Conservation (phyloP, 75 land plant species). For the Chamaecyparis obtusa region DNA sequence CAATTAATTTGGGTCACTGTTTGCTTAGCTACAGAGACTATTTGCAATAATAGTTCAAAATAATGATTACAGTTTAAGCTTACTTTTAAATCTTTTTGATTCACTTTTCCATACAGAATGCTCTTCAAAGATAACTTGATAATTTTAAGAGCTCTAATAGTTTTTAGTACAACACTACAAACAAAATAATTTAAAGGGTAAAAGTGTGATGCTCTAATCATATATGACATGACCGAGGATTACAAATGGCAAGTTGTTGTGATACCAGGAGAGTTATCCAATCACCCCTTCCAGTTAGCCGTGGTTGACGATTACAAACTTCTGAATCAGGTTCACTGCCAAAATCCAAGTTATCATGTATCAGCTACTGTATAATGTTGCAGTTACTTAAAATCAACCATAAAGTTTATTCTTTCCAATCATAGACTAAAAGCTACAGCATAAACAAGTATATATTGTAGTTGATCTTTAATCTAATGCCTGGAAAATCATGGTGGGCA, state of each 20-base stretch:
- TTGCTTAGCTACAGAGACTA: too few species aligned
- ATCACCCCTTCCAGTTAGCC: conserved; percentile 26
- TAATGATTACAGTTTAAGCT: too few species aligned
- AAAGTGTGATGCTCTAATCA: neutral
- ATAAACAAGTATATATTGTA: neutral
- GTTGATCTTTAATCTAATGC: neutral
- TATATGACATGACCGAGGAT: neutral
- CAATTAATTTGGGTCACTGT: too few species aligned
- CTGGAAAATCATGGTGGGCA: neutral
- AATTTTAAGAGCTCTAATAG: neutral
- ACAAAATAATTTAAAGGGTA: neutral
- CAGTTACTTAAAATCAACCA: neutral
- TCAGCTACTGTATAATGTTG: neutral
- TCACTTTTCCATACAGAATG: neutral
- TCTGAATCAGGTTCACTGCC: conserved; percentile 35
- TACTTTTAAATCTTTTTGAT: neutral
- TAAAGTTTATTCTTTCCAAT: neutral
- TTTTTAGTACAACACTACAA: neutral
- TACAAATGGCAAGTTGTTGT: neutral
- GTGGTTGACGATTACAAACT: conserved; percentile 27
- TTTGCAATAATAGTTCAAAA: too few species aligned
- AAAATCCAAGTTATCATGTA: neutral
- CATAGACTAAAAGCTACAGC: neutral
- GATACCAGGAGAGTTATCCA: conserved; percentile 34
- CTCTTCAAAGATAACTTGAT: neutral